Evolutionary conservation across 2,329 filamentous ascomycete genomes (phyloP).

Genomic region (Botryotinia narcissicola): DNA sequence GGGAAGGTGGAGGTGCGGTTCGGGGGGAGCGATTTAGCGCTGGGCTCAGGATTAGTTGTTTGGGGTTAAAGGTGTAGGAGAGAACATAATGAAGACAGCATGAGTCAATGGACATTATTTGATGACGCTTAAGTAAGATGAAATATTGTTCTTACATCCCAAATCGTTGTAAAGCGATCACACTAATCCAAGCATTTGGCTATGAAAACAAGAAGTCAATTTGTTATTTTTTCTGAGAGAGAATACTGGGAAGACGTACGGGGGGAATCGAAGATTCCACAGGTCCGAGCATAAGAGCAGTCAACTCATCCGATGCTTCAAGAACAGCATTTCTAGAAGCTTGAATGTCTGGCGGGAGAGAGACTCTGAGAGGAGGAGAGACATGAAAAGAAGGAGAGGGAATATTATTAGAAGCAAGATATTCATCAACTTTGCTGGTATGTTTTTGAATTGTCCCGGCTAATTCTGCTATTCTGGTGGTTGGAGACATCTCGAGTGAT

Average conservation of each 20-base stretch:
- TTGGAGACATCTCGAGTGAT: neutral
- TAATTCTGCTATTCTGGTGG: neutral
- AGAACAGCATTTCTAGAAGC: neutral
- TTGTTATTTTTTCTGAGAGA: neutral
- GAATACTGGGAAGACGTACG: neutral
- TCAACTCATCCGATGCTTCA: slow-evolving; percentile 11
- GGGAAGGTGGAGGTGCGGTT: neutral
- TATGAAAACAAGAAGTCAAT: neutral
- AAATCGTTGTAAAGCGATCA: neutral
- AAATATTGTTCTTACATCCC: neutral
- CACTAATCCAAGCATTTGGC: slow-evolving; percentile 7
- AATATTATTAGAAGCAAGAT: neutral
- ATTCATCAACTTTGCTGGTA: neutral
- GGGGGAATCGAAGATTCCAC: neutral
- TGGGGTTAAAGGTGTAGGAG: neutral
- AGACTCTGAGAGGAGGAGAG: slow-evolving; percentile 1
- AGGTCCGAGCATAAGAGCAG: neutral
- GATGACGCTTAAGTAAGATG: neutral
- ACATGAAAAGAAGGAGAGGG: slow-evolving; percentile 7
- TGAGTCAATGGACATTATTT: neutral
- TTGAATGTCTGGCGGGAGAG: neutral
- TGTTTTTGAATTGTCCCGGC: neutral
- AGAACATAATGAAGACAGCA: neutral
- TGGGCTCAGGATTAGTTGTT: neutral
- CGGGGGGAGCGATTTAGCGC: too few relatives aligned